These are phyloP conservation scores for Bassia scoparia DNA, from an alignment of 148 eudicot genomes.

Conservation along the genomic window DNA sequence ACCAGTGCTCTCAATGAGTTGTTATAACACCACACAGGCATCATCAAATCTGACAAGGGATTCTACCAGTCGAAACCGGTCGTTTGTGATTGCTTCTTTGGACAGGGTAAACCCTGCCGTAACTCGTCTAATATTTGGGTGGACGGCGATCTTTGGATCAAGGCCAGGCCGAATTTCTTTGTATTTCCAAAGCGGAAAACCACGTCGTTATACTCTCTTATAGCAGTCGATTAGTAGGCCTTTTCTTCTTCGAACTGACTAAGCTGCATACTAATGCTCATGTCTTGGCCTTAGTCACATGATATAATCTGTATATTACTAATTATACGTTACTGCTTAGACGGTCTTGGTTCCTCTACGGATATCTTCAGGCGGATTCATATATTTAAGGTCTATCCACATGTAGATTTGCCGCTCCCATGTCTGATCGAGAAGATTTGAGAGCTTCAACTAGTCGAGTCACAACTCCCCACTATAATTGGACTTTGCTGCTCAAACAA, in stretches of 20 bases:
- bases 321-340: too few species aligned
- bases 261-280: not conserved
- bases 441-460: too few species aligned
- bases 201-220: not conserved
- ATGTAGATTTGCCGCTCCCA: too few species aligned
- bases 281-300: not conserved
- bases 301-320: too few species aligned
- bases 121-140: not conserved
- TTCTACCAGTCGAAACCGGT: not conserved
- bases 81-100: not conserved
- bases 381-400: too few species aligned
- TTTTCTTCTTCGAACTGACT: not conserved
- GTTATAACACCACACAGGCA: not conserved
- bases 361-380: too few species aligned
- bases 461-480: too few species aligned
- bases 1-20: not conserved
- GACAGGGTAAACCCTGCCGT: not conserved
- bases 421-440: too few species aligned
- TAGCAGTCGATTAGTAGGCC: not conserved
- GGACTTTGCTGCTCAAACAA: too few species aligned
- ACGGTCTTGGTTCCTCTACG: too few species aligned
- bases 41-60: not conserved
- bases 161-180: not conserved
- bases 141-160: not conserved
- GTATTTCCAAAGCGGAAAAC: not conserved